A percentile compares a stretch with the other conserved stretches of the same genome.
These are phyloP conservation scores for Euclidium syriacum DNA, from an alignment of 345 rosid species.

Conservation along the genomic window DNA sequence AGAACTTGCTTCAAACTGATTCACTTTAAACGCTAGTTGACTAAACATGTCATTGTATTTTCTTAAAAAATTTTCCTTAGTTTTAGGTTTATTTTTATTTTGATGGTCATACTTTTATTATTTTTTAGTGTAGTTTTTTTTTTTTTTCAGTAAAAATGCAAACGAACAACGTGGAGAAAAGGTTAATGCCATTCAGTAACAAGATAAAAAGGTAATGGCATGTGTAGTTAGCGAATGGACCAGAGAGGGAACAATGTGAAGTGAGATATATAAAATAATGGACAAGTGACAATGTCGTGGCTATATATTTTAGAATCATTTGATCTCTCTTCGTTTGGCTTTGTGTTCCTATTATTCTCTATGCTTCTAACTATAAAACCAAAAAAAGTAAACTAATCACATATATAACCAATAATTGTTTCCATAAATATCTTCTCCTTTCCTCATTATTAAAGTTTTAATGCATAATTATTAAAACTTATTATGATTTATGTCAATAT, in stretches of 20 bases:
- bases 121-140: too few relatives aligned
- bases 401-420: slow-evolving; percentile 14
- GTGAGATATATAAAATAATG: slow-evolving; percentile 15
- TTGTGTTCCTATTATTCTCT: slow-evolving; percentile 6
- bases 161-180: not conserved
- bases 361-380: not conserved
- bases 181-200: slow-evolving; percentile 6
- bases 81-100: not conserved
- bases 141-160: too few relatives aligned
- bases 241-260: slow-evolving; percentile 19
- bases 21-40: too few relatives aligned
- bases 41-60: too few relatives aligned
- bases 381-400: slow-evolving; percentile 12
- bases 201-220: slow-evolving; percentile 22
- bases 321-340: slow-evolving; percentile 21
- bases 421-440: slow-evolving; percentile 14
- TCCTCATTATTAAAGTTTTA: not conserved
- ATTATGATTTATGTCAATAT: too few relatives aligned
- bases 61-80: too few relatives aligned
- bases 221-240: slow-evolving; percentile 13
- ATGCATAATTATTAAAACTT: too few relatives aligned
- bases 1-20: too few relatives aligned
- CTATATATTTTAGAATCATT: slow-evolving; percentile 2
- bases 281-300: slow-evolving; percentile 25
- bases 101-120: too few relatives aligned